These are phyloP conservation scores for Usnea hakonensis DNA, from an alignment of 495 filamentous ascomycete species.

Conservation along the genomic window DNA sequence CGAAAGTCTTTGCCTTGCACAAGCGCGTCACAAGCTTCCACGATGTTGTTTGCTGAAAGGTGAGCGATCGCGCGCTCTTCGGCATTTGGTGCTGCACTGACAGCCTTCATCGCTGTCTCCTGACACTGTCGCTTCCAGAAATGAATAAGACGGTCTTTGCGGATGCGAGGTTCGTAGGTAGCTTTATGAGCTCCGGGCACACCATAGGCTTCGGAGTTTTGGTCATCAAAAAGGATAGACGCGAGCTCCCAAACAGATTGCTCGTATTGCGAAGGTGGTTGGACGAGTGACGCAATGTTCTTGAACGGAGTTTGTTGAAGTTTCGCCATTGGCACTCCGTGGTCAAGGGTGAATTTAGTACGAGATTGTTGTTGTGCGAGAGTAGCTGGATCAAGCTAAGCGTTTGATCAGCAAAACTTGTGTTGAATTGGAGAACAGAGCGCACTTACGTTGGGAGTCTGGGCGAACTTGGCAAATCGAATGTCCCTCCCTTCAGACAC, in stretches of 20 bases:
- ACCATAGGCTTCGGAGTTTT: slow-evolving; percentile 40
- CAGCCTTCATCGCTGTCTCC: slow-evolving; percentile 43
- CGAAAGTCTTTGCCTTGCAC: slow-evolving; percentile 65
- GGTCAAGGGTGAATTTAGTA: slow-evolving; percentile 31
- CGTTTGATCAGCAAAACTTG: slow-evolving; percentile 21
- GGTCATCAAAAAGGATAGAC: slow-evolving; percentile 77
- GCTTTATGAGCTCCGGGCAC: slow-evolving; percentile 35
- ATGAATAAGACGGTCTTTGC: slow-evolving; percentile 44
- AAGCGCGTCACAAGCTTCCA: slow-evolving; percentile 72
- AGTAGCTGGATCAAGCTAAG: slow-evolving; percentile 28
- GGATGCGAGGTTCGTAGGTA: slow-evolving; percentile 42
- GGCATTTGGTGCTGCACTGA: slow-evolving; percentile 41
- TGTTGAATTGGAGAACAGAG: not conserved
- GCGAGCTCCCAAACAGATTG: slow-evolving; percentile 66
- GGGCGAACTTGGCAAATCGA: slow-evolving; percentile 44
- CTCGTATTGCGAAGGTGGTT: slow-evolving; percentile 41
- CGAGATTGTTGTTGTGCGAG: slow-evolving; percentile 36
- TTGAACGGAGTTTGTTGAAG: slow-evolving; percentile 33
- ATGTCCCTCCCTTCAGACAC: slow-evolving; percentile 42
- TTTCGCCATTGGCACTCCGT: slow-evolving; percentile 43
- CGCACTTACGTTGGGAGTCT: slow-evolving; percentile 34
- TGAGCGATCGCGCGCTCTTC: slow-evolving; percentile 81
- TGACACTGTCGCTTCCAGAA: slow-evolving; percentile 48
- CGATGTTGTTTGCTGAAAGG: slow-evolving; percentile 66
- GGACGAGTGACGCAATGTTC: slow-evolving; percentile 28